These are phyloP conservation scores for Phytophthora crassamura DNA, from an alignment of 352 stramenopile species.

Conservation along the genomic window DNA sequence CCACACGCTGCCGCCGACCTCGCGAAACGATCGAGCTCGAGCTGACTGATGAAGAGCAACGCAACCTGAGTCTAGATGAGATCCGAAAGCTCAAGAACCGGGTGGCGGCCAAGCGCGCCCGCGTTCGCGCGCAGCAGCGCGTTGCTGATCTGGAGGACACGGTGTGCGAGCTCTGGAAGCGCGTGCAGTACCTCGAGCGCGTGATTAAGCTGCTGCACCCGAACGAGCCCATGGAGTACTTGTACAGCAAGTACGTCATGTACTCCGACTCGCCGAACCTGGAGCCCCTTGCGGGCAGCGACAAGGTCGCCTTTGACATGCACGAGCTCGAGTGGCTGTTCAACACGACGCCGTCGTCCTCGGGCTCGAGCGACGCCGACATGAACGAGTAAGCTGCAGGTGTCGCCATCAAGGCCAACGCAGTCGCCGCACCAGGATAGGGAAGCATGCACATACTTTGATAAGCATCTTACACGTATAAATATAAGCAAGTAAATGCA, in stretches of 20 bases:
- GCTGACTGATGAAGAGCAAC: constrained; percentile 52
- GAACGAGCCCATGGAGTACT: constrained; percentile 40
- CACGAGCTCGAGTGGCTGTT: constrained; percentile 45
- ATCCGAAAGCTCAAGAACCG: constrained; percentile 79
- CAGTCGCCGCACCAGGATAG: constrained; percentile 3
- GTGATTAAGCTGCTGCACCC: constrained; percentile 49
- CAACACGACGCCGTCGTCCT: constrained; percentile 30
- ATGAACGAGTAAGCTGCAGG: constrained; percentile 23
- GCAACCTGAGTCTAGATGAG: constrained; percentile 50
- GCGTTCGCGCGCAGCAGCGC: constrained; percentile 60
- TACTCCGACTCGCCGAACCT: constrained; percentile 47
- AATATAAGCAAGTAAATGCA: constrained; percentile 5
- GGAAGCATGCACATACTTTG: constrained; percentile 2
- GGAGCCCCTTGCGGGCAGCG: constrained; percentile 25
- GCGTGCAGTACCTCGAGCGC: constrained; percentile 66
- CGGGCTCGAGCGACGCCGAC: constrained; percentile 25
- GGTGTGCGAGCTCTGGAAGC: constrained; percentile 59
- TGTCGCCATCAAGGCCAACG: neutral
- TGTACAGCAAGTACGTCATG: constrained; percentile 58
- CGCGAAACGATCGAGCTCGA: constrained; percentile 62
- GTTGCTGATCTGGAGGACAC: constrained; percentile 56
- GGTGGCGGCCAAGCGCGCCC: constrained; percentile 63
- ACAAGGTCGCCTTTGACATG: constrained; percentile 30
- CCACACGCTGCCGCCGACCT: constrained; percentile 40
- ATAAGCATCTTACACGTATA: constrained; percentile 1